These are phyloP conservation scores for Penicillium sp. DNA, from an alignment of 2,329 filamentous ascomycete species.

Conservation along the genomic window DNA sequence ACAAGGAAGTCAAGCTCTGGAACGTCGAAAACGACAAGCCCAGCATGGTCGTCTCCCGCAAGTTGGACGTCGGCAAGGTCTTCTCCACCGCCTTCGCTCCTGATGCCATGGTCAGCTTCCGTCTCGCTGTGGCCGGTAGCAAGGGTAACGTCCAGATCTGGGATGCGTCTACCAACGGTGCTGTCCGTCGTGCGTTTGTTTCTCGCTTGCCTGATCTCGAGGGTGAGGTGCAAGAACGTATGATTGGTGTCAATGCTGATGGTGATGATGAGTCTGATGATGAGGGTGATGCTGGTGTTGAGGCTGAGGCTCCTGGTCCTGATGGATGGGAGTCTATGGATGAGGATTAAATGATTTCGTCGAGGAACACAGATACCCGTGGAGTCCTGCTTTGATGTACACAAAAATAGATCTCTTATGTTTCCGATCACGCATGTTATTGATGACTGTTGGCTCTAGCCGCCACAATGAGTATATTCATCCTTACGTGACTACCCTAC, in stretches of 20 bases:
- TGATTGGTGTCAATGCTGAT: constrained; percentile 69
- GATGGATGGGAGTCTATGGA: constrained; percentile 59
- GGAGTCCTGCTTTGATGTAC: constrained; percentile 20
- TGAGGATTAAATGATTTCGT: constrained; percentile 42
- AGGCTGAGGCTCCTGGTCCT: constrained; percentile 48
- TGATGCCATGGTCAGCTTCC: constrained; percentile 86
- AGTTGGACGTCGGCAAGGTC: constrained; percentile 91
- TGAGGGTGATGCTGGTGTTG: constrained; percentile 56
- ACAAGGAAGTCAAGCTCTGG: constrained; percentile 97
- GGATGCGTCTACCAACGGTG: constrained; percentile 92
- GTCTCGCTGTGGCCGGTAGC: constrained; percentile 89
- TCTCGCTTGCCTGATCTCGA: constrained; percentile 63
- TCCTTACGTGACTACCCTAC: background rate
- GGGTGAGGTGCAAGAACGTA: constrained; percentile 68
- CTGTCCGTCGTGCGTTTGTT: constrained; percentile 82
- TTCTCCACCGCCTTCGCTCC: constrained; percentile 90
- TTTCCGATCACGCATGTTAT: background rate
- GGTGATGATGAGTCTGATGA: constrained; percentile 69
- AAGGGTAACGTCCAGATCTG: constrained; percentile 91
- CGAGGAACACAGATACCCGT: constrained; percentile 22
- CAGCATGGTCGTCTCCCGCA: constrained; percentile 85
- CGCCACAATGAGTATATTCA: background rate
- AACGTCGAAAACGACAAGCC: constrained; percentile 80
- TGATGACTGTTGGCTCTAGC: constrained; percentile 1
- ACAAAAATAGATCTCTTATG: constrained; percentile 24